Conservation (phyloP, 352 stramenopile genomes). For the Phytophthora boehmeriae region DNA sequence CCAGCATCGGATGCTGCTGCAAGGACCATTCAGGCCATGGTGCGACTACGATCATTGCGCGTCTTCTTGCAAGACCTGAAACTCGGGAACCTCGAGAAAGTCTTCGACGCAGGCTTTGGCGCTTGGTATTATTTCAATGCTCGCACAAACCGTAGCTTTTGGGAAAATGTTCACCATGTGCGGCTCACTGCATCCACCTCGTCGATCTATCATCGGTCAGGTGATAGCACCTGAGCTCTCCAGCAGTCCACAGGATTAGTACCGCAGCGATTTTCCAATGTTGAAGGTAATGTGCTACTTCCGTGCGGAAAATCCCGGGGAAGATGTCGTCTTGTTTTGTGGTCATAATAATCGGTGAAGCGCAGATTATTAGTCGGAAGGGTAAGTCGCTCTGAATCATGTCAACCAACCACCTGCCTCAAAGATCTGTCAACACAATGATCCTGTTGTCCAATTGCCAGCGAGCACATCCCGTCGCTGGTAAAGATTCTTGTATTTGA, state of each 20-base stretch:
- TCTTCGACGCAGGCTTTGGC: constrained; percentile 45
- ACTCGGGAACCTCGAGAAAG: constrained; percentile 43
- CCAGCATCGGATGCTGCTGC: constrained; percentile 27
- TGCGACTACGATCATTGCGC: constrained; percentile 37
- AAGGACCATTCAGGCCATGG: constrained; percentile 43
- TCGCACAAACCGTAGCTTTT: constrained; percentile 58
- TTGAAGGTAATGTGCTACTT: constrained; percentile 12
- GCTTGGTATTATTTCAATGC: constrained; percentile 65
- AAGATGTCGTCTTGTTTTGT: too few species aligned
- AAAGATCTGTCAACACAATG: too few species aligned
- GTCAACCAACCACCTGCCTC: too few species aligned
- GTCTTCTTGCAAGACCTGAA: constrained; percentile 46
- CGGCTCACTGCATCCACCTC: constrained; percentile 22
- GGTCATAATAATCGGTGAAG: too few species aligned
- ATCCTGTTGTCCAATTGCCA: not conserved
- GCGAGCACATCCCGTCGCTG: not conserved
- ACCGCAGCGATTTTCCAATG: not conserved
- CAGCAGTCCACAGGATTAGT: too few species aligned
- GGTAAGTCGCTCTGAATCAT: too few species aligned
- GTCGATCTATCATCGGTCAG: constrained; percentile 22
- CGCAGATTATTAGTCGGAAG: too few species aligned
- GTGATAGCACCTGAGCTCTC: not conserved
- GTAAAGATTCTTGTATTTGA: not conserved
- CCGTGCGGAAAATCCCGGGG: too few species aligned
- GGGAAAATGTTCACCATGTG: constrained; percentile 46